Base-by-base conservation (phyloP, 768 basidiomycete genomes). In the Phallus indusiatus region DNA sequence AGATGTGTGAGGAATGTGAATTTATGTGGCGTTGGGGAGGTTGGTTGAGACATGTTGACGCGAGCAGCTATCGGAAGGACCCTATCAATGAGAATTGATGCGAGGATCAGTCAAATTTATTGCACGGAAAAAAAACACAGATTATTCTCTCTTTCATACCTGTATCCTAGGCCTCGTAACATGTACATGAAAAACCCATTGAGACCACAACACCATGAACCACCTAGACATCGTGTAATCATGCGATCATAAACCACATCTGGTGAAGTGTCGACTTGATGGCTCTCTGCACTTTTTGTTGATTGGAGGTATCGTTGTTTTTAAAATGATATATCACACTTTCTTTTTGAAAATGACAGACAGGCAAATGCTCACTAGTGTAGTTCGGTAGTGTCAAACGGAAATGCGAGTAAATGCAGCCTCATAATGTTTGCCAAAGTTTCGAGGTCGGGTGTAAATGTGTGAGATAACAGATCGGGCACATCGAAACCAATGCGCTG, bases 181-280 rank as follows among this genome's bases (percentile, higher is more conserved):
- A 60, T 60, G 12, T 48, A 53, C 5, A 60, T 35, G 4, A 62
- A 46, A n/a, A 62, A 51, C 9, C 59, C 53, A 48, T 62, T 62
- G 16, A 35, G 50, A 33, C 61, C 61, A 35, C 50, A 62, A 54
- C 61, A 62, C 34, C 49, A 62, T 16, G 28, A 35, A 1, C 61
- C 61, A 18, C 50, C 50, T 5, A 36, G 17, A 67, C 76, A 76
- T 51, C 76, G 3, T 14, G 14, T 18, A 22, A 51, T 18, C 21
- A 51, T 22, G 2, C 50, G 2, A 3, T 51, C 21, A 14, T 51
- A 51, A 14, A 51, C 28, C 4, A 18, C 21, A 16, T 51, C 21
- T 1, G 50, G 50, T 3, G 12, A 14, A 16, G 50, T 34, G 18
- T 51, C 50, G 3, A 51, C 28, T 16, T 51, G 12, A 51, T 51